Evolutionary conservation across 768 basidiomycete species (phyloP), one percentile per base, ranked within the genome.

Genomic region (Ramaria sp.): DNA sequence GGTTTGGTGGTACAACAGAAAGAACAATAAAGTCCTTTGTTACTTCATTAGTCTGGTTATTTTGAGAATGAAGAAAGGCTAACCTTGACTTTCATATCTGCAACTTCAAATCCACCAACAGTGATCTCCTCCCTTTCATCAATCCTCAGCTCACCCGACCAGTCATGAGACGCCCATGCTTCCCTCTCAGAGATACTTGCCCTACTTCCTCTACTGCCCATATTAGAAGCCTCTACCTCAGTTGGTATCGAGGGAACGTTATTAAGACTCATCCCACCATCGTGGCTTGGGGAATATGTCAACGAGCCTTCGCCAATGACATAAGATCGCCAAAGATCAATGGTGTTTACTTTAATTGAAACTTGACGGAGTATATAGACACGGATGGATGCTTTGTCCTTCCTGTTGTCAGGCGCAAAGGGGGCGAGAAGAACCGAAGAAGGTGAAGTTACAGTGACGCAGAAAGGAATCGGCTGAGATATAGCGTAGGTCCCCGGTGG

Each of bases 61-160:
- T 47, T 10, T 34, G 20, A 34, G 5, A 24, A 30, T 2, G 27
- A 30, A 3, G 25, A 25, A 30, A 18, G 18, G 47, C 70, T 37
- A 63, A 84, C 85, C 71, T 78, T 78, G 41, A 86, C 77, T 8
- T 70, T 73, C 30, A 88, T 70, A 8, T 83, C 85, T 20, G 77
- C 76, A 3, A 82, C 80, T 61, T 66, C 78, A 65, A 88, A 88
- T 0, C 81, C 82, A n/a, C 75, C 69, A 12, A 82, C 69, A 50
- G 72, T 77, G 50, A 82, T 62, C 3, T 71, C 64, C 45, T 69
- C 67, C 25, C 84, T 72, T n/a, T n/a, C n/a, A n/a, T 59, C 64
- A 18, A 88, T 78, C 55, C 85, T 78, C 8, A 86, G 85, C 18
- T 69, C 71, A 60, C 79, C 71, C 10, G 74, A 71, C 77, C 78